Conservation (phyloP, 805 yeast species). For the Hanseniaspora thailandica region DNA sequence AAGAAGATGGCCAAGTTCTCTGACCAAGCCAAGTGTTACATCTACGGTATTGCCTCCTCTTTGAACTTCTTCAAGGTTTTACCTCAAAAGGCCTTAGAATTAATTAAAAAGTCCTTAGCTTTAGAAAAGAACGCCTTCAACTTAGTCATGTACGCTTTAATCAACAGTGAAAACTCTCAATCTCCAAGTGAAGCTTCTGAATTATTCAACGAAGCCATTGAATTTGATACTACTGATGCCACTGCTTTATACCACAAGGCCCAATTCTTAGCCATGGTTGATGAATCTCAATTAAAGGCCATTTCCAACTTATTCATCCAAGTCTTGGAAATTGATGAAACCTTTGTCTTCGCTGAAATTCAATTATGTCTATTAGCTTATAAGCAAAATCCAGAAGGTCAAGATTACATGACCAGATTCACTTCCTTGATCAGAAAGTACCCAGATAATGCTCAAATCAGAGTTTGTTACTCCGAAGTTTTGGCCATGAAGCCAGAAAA, state of each 20-base stretch:
- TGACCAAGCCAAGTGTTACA: slow-evolving; percentile 1
- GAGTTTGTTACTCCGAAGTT: slow-evolving; percentile 91
- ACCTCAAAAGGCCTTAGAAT: slow-evolving; percentile 44
- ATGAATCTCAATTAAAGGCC: slow-evolving; percentile 64
- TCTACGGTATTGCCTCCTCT: slow-evolving; percentile 62
- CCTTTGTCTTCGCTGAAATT: slow-evolving; percentile 73
- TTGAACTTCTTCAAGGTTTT: slow-evolving; percentile 73
- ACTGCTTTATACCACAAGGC: slow-evolving; percentile 91
- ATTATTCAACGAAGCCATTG: slow-evolving; percentile 62
- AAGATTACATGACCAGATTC: slow-evolving; percentile 53
- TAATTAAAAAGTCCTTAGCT: slow-evolving; percentile 42
- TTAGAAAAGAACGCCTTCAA: slow-evolving; percentile 70
- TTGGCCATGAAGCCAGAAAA: slow-evolving; percentile 66
- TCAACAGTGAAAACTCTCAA: slow-evolving; percentile 69
- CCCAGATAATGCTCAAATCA: slow-evolving; percentile 83
- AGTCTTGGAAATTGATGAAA: slow-evolving; percentile 61
- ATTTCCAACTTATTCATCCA: slow-evolving; percentile 53
- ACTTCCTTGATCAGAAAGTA: slow-evolving; percentile 58
- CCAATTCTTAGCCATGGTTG: slow-evolving; percentile 66
- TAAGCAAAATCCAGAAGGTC: slow-evolving; percentile 50
- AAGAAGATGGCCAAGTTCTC: slow-evolving; percentile 50
- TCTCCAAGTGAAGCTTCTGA: slow-evolving; percentile 42
- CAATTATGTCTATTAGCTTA: slow-evolving; percentile 88
- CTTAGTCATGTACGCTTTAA: slow-evolving; percentile 67
- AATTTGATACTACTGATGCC: slow-evolving; percentile 55